phyloP scores from a whole-genome alignment of 371 early-diverging fungal species.

The Sporodiniella umbellata region DNA sequence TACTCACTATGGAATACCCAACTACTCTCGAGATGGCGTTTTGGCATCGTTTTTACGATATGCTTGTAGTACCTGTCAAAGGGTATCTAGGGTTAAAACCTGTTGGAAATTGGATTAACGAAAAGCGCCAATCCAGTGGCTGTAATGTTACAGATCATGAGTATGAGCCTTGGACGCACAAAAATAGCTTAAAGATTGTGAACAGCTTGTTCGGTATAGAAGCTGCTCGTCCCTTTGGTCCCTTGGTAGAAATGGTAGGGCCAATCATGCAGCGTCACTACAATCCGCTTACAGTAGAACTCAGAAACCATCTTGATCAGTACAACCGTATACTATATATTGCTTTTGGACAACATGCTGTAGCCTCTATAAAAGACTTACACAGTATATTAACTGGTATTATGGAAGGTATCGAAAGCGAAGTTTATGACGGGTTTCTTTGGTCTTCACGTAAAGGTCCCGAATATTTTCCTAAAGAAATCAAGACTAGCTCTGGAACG shows the following conservation, averaged over 20 bases:
- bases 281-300: constrained; percentile 7
- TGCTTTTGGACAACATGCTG: constrained; percentile 31
- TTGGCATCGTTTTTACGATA: constrained; percentile 12
- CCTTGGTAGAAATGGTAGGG: constrained; percentile 35
- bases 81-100: not conserved
- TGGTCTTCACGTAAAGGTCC: constrained; percentile 19
- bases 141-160: not conserved
- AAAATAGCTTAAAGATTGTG: constrained; percentile 20
- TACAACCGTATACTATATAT: constrained; percentile 24
- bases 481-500: constrained; percentile 1
- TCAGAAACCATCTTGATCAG: constrained; percentile 11
- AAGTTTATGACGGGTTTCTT: constrained; percentile 24
- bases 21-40: constrained; percentile 13
- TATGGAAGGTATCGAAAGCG: constrained; percentile 11
- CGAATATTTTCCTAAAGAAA: constrained; percentile 7
- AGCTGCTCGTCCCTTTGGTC: constrained; percentile 27
- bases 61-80: constrained; percentile 8
- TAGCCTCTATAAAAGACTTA: constrained; percentile 2
- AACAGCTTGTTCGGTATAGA: constrained; percentile 26
- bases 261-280: constrained; percentile 27
- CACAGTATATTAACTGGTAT: constrained; percentile 17
- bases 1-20: constrained; percentile 1
- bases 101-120: not conserved
- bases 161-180: not conserved
- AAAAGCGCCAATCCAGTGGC: not conserved